Conservation (phyloP, 192 early-diverging fungal genomes). For the Diversispora epigaea region DNA sequence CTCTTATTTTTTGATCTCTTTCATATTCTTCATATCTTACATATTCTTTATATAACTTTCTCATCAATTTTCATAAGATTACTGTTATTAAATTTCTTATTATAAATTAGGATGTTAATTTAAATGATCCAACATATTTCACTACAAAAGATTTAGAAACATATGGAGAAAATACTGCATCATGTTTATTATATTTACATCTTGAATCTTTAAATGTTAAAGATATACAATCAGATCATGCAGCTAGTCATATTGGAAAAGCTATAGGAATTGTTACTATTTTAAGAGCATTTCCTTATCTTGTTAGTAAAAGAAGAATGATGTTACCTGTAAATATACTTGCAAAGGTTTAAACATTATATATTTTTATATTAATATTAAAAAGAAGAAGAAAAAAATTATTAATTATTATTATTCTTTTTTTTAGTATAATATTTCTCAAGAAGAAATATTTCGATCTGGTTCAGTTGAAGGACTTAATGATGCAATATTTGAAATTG, state of each 20-base stretch:
- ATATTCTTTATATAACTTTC: too few species aligned
- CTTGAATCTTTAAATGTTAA: constrained; percentile 82
- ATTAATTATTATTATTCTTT: too few species aligned
- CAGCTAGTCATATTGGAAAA: constrained; percentile 87
- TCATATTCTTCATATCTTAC: too few species aligned
- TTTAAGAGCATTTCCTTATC: constrained; percentile 71
- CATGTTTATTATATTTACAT: constrained; percentile 85
- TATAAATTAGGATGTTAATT: constrained; percentile 57
- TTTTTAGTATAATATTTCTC: constrained; percentile 68
- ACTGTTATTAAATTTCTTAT: too few species aligned
- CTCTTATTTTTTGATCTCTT: not conserved
- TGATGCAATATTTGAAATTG: constrained; percentile 85
- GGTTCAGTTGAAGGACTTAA: constrained; percentile 59
- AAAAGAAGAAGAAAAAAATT: too few species aligned
- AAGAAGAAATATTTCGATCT: constrained; percentile 70
- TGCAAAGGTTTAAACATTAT: constrained; percentile 59
- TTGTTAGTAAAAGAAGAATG: constrained; percentile 65
- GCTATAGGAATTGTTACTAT: constrained; percentile 80
- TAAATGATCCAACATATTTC: constrained; percentile 66
- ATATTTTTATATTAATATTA: too few species aligned
- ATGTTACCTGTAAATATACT: constrained; percentile 75
- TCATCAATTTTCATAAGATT: too few species aligned
- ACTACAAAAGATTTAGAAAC: constrained; percentile 76
- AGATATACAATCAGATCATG: constrained; percentile 83
- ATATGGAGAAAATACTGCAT: constrained; percentile 86